A percentile compares a stretch with the other conserved stretches of the same genome.
Evolutionary conservation across 163 green algal species (phyloP).

Genomic region (Chlamydomonas reinhardtii): DNA sequence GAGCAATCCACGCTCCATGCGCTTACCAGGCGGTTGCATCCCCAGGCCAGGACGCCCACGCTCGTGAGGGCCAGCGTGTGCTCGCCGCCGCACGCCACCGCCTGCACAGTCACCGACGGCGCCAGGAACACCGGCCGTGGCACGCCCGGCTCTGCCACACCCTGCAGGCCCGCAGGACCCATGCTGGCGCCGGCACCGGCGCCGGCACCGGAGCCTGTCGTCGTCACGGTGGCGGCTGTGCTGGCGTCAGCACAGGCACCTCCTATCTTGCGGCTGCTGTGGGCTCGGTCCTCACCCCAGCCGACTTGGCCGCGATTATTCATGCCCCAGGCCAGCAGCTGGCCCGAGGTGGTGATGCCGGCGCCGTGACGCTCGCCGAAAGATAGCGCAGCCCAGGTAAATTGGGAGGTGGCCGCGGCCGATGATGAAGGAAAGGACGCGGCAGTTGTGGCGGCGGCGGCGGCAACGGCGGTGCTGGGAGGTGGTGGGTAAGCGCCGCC

Average conservation of each 20-base stretch:
- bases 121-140: neutral
- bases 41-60: slow-evolving; percentile 87
- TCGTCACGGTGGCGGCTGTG: neutral
- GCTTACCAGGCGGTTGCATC: slow-evolving; percentile 72
- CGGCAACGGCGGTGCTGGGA: no score
- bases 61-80: slow-evolving; percentile 82
- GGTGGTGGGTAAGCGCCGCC: no score
- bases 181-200: no score
- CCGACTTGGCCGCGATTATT: slow-evolving; percentile 76
- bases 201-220: no score
- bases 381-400: slow-evolving; percentile 77
- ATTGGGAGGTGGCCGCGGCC: neutral
- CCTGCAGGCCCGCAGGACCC: no score
- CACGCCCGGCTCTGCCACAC: no score
- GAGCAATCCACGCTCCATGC: no score
- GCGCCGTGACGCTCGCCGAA: slow-evolving; percentile 80
- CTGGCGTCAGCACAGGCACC: no score
- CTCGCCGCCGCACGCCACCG: slow-evolving; percentile 64
- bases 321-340: slow-evolving; percentile 87
- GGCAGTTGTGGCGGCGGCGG: no score
- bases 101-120: neutral
- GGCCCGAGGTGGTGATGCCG: slow-evolving; percentile 77
- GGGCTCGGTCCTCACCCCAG: neutral
- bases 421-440: neutral
- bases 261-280: no score